Evolutionary conservation across 192 early-diverging fungal species (phyloP).

Genomic region (Coemansia pectinata): DNA sequence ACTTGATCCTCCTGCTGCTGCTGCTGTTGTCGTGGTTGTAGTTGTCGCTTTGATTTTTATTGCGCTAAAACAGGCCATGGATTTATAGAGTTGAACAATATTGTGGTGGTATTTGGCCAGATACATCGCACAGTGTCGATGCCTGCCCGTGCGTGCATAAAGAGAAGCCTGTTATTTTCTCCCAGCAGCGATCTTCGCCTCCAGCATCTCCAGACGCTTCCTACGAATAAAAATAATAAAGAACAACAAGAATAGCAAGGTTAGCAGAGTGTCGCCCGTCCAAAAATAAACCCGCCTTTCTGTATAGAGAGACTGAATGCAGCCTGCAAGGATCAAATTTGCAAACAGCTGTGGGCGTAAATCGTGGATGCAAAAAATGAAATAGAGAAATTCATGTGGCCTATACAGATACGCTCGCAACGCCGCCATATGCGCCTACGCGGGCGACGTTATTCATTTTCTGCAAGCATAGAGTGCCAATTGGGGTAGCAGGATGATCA

Average conservation of each 20-base stretch:
- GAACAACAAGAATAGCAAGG: not conserved
- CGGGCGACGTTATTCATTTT: not conserved
- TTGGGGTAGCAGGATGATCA: constrained; percentile 18
- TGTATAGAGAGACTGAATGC: not conserved
- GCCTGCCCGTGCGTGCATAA: constrained; percentile 1
- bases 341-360: not conserved
- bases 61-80: not conserved
- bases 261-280: not conserved
- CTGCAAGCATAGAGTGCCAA: constrained; percentile 1
- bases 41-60: not conserved
- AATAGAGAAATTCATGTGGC: not conserved
- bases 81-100: not conserved
- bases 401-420: not conserved
- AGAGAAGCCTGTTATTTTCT: constrained; percentile 9
- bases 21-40: not conserved
- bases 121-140: not conserved
- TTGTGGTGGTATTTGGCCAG: too few relatives aligned
- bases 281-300: constrained; percentile 7
- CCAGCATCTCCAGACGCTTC: constrained; percentile 44
- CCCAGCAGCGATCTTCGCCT: constrained; percentile 30
- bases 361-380: constrained; percentile 5
- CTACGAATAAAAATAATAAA: constrained; percentile 15
- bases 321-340: not conserved
- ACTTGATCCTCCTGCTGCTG: too few relatives aligned
- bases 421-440: not conserved